These are phyloP conservation scores for Aspergillus felis DNA, from an alignment of 2,329 filamentous ascomycete genomes.

Conservation along the genomic window DNA sequence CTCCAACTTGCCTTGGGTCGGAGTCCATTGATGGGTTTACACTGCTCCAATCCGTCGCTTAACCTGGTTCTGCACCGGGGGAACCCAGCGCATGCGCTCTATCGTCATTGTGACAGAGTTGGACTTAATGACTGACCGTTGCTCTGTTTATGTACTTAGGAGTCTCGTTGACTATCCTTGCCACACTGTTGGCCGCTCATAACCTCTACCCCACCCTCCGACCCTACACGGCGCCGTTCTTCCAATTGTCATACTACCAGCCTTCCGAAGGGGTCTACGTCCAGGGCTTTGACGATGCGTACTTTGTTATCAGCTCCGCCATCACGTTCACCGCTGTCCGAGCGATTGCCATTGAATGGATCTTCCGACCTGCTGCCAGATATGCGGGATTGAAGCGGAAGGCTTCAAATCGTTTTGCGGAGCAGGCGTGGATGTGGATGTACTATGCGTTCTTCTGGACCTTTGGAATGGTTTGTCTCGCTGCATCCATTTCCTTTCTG, in stretches of 20 bases:
- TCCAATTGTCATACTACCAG: conserved; percentile 80
- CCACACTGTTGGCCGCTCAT: conserved; percentile 78
- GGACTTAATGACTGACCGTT: conserved; percentile 14
- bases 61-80: background rate
- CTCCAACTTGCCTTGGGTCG: background rate
- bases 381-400: conserved; percentile 73
- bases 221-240: conserved; percentile 78
- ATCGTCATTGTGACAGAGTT: background rate
- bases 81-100: background rate
- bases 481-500: conserved; percentile 1
- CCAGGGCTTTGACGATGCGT: conserved; percentile 73
- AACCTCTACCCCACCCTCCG: conserved; percentile 76
- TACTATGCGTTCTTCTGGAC: conserved; percentile 82
- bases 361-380: conserved; percentile 73
- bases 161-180: conserved; percentile 78
- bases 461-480: conserved; percentile 68
- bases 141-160: conserved; percentile 46
- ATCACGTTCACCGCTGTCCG: conserved; percentile 83
- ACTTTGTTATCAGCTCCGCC: conserved; percentile 73
- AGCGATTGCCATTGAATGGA: conserved; percentile 79
- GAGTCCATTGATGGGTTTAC: background rate
- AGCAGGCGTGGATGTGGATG: conserved; percentile 86
- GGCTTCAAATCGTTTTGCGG: conserved; percentile 76
- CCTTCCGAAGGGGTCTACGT: conserved; percentile 64
- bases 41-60: background rate